phyloP scores from a whole-genome alignment of 768 basidiomycete species.

The Russula emetica region DNA sequence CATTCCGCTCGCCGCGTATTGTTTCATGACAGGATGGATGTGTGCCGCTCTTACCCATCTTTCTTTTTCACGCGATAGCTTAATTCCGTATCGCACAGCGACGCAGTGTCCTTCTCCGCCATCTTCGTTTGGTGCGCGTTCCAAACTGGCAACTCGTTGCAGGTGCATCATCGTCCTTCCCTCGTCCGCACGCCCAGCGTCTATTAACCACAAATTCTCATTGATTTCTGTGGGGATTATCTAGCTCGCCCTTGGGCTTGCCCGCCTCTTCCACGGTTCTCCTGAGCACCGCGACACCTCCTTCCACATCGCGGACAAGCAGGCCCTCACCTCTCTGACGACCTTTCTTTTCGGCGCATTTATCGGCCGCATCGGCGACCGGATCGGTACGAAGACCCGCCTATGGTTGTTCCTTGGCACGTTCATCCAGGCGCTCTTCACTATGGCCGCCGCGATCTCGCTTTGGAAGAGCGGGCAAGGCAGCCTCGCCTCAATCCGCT shows the following conservation, averaged over 20 bases:
- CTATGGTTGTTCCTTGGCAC: slow-evolving; percentile 71
- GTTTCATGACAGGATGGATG: slow-evolving; percentile 81
- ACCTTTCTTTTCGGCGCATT: slow-evolving; percentile 76
- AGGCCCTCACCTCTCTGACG: slow-evolving; percentile 75
- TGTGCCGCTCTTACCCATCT: slow-evolving; percentile 35
- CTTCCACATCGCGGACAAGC: slow-evolving; percentile 80
- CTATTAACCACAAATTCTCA: neutral
- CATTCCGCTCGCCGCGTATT: slow-evolving; percentile 57
- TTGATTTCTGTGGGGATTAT: slow-evolving; percentile 5
- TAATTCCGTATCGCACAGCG: slow-evolving; percentile 38
- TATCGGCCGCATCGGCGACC: slow-evolving; percentile 80
- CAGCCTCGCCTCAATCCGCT: slow-evolving; percentile 51
- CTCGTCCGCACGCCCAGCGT: neutral
- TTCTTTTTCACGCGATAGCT: neutral
- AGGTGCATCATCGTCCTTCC: slow-evolving; percentile 39
- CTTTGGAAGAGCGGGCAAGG: slow-evolving; percentile 66
- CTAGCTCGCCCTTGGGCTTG: slow-evolving; percentile 74
- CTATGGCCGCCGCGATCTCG: slow-evolving; percentile 64
- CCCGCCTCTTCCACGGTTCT: slow-evolving; percentile 63
- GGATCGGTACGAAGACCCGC: slow-evolving; percentile 66
- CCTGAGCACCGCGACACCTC: slow-evolving; percentile 45
- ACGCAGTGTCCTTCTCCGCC: slow-evolving; percentile 70
- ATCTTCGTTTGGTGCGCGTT: slow-evolving; percentile 84
- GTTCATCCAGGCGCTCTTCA: slow-evolving; percentile 68
- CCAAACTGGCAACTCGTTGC: slow-evolving; percentile 74